Evolutionary conservation across 257 asterid genomes (phyloP).

Genomic region (Lithospermum erythrorhizon): DNA sequence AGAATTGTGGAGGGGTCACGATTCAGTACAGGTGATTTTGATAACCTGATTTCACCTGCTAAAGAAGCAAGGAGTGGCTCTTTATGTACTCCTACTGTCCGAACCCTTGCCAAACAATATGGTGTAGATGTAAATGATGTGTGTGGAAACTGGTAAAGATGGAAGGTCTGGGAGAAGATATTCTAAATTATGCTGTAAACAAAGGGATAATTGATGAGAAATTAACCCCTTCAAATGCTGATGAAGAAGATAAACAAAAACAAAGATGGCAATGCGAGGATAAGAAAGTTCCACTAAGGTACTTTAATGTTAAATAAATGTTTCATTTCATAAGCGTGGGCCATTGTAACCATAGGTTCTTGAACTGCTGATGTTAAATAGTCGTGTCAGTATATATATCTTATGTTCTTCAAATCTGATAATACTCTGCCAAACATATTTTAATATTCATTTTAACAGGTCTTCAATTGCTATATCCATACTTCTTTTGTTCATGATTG

Average conservation of each 20-base stretch:
- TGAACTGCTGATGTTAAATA: background rate
- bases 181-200: constrained; percentile 40
- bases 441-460: no score
- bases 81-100: constrained; percentile 71
- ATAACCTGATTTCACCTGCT: constrained; percentile 23
- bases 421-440: no score
- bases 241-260: constrained; percentile 18
- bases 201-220: constrained; percentile 34
- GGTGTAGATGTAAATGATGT: constrained; percentile 58
- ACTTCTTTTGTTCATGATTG: no score
- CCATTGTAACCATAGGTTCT: background rate
- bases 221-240: constrained; percentile 14
- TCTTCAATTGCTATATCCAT: no score
- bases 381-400: background rate
- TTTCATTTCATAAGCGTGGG: background rate
- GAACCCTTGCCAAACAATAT: constrained; percentile 61
- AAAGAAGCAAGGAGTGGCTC: constrained; percentile 33
- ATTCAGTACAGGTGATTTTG: constrained; percentile 19
- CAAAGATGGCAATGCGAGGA: constrained; percentile 38
- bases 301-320: constrained; percentile 1
- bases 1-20: constrained; percentile 23
- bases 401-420: no score
- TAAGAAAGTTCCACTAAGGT: constrained; percentile 57
- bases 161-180: constrained; percentile 69
- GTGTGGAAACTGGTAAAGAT: constrained; percentile 60